phyloP scores from a whole-genome alignment of 768 basidiomycete genomes.

The Saitozyma sp. region DNA sequence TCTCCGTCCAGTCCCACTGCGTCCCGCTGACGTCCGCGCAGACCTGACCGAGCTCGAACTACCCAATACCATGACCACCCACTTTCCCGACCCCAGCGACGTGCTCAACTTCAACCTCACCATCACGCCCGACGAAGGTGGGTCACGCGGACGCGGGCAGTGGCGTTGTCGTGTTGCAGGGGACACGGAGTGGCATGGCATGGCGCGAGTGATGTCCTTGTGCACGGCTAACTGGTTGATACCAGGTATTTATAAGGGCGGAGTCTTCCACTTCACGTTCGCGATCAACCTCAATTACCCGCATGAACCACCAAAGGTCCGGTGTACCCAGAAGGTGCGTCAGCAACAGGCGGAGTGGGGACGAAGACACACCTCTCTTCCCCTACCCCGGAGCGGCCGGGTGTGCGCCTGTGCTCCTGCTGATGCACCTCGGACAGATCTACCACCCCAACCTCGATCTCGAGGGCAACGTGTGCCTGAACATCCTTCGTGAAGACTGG shows the following conservation, averaged over 20 bases:
- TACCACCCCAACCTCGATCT: conserved; percentile 99
- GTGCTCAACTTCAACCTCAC: conserved; percentile 94
- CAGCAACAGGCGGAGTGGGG: too few relatives aligned
- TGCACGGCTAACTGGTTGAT: background rate
- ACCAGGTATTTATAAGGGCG: conserved; percentile 96
- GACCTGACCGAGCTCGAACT: conserved; percentile 96
- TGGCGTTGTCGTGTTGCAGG: background rate
- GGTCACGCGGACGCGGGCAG: conserved; percentile 39
- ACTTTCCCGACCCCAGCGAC: conserved; percentile 88
- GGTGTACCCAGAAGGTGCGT: conserved; percentile 87
- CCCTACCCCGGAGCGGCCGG: too few relatives aligned
- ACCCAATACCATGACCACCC: conserved; percentile 90
- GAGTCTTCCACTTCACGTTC: conserved; percentile 89
- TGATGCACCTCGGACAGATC: conserved; percentile 61
- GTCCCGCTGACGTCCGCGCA: conserved; percentile 45
- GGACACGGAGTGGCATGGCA: background rate
- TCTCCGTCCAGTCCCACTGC: too few relatives aligned
- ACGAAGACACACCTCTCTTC: too few relatives aligned
- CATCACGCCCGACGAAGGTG: conserved; percentile 96
- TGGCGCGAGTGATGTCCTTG: background rate
- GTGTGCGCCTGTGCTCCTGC: too few relatives aligned
- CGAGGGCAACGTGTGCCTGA: conserved; percentile 96
- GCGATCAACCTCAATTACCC: conserved; percentile 97
- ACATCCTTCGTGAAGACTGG: conserved; percentile 99
- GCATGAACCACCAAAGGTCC: conserved; percentile 98